Conservation (phyloP, 352 stramenopile species). For the Pythium rishiriense region DNA sequence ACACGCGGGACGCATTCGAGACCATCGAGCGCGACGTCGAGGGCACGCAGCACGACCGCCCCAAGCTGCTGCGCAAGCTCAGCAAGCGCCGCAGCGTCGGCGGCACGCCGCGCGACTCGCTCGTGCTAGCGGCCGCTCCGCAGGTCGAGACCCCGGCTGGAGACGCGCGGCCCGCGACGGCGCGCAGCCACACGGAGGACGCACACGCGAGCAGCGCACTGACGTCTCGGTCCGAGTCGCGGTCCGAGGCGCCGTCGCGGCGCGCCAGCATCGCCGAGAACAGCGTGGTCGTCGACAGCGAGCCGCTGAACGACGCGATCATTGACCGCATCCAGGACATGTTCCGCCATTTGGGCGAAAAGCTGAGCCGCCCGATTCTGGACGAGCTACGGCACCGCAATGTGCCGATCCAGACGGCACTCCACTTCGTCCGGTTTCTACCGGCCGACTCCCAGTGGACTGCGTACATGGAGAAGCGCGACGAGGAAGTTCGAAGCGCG, state of each 20-base stretch:
- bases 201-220: not conserved
- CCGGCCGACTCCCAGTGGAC: constrained; percentile 61
- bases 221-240: constrained; percentile 3
- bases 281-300: not conserved
- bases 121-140: not conserved
- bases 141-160: not conserved
- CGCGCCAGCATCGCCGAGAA: constrained; percentile 4
- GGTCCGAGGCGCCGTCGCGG: constrained; percentile 5
- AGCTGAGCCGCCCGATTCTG: constrained; percentile 46
- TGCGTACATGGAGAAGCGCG: constrained; percentile 58
- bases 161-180: not conserved
- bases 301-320: constrained; percentile 39
- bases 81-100: constrained; percentile 37
- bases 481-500: constrained; percentile 54
- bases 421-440: constrained; percentile 72
- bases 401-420: constrained; percentile 47
- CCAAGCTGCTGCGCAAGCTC: constrained; percentile 57
- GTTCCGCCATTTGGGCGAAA: constrained; percentile 59
- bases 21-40: constrained; percentile 61
- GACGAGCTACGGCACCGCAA: constrained; percentile 56
- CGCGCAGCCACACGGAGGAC: not conserved
- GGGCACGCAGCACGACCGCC: constrained; percentile 33
- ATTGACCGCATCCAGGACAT: constrained; percentile 72
- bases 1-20: constrained; percentile 76
- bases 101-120: constrained; percentile 21